Conservation (phyloP, 2,329 filamentous ascomycete species). For the Paramyrothecium roridum region DNA sequence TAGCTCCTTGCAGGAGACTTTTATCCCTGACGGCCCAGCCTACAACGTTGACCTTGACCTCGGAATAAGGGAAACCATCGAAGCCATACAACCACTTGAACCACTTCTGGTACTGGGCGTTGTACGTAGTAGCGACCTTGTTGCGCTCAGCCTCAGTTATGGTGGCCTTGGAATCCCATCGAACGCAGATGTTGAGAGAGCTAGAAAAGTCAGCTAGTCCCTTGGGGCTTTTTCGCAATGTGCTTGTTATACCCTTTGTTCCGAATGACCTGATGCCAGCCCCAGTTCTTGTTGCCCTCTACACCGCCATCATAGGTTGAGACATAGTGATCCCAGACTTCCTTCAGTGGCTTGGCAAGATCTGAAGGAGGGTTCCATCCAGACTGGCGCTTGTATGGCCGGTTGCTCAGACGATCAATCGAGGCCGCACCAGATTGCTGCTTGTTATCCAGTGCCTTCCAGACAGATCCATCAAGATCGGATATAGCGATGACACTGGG, state of each 20-base stretch:
- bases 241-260: slow-evolving; percentile 22
- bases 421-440: slow-evolving; percentile 13
- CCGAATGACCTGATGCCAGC: slow-evolving; percentile 26
- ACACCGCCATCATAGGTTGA: slow-evolving; percentile 17
- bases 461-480: slow-evolving; percentile 19
- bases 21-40: slow-evolving; percentile 38
- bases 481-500: slow-evolving; percentile 14
- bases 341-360: slow-evolving; percentile 17
- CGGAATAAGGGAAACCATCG: slow-evolving; percentile 37
- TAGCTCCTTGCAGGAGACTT: slow-evolving; percentile 30
- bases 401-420: slow-evolving; percentile 11
- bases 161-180: slow-evolving; percentile 35
- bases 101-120: slow-evolving; percentile 36
- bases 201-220: background rate
- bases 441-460: slow-evolving; percentile 20
- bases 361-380: slow-evolving; percentile 24
- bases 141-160: slow-evolving; percentile 32
- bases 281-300: slow-evolving; percentile 21
- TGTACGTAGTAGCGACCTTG: slow-evolving; percentile 28
- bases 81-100: slow-evolving; percentile 38
- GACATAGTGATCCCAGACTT: slow-evolving; percentile 26
- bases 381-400: slow-evolving; percentile 21
- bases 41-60: slow-evolving; percentile 34
- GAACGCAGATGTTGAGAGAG: slow-evolving; percentile 28
- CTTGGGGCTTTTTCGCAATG: background rate